Conservation (phyloP, 441 rosid species). For the Rhodomyrtus psidioides region DNA sequence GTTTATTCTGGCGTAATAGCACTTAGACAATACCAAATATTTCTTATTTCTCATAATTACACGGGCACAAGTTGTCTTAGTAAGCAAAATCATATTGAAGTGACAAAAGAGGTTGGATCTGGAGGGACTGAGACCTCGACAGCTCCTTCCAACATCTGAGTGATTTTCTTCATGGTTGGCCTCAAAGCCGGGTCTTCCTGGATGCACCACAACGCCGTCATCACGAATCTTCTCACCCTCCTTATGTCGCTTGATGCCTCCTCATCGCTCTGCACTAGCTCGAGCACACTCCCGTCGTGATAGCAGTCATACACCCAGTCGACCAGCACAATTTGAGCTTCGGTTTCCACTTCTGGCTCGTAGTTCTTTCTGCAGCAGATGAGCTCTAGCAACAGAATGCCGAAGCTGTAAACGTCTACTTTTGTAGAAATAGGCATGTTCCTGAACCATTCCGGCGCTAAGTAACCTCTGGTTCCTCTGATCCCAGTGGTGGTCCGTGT, state of each 20-base stretch:
- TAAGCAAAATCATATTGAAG: background rate
- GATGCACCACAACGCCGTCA: conserved; percentile 44
- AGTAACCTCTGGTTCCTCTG: conserved; percentile 38
- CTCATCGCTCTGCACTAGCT: background rate
- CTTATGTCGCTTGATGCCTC: background rate
- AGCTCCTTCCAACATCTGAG: background rate
- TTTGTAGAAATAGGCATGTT: conserved; percentile 32
- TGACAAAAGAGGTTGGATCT: background rate
- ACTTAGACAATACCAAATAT: background rate
- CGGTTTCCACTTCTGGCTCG: background rate
- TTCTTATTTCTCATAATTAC: background rate
- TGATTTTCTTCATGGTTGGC: background rate
- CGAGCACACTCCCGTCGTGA: too few relatives aligned
- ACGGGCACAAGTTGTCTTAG: background rate
- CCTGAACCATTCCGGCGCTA: conserved; percentile 36
- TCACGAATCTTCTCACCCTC: conserved; percentile 11
- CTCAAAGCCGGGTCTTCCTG: conserved; percentile 5
- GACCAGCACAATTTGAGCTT: conserved; percentile 15
- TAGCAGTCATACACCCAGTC: conserved; percentile 7
- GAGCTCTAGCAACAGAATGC: conserved; percentile 42
- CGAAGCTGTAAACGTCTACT: conserved; percentile 53
- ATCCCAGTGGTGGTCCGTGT: conserved; percentile 18
- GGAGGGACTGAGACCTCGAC: background rate
- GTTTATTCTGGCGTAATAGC: background rate
- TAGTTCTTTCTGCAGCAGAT: conserved; percentile 35